phyloP scores from a whole-genome alignment of 2,329 filamentous ascomycete species.

The Aspergillus aculeatus region DNA sequence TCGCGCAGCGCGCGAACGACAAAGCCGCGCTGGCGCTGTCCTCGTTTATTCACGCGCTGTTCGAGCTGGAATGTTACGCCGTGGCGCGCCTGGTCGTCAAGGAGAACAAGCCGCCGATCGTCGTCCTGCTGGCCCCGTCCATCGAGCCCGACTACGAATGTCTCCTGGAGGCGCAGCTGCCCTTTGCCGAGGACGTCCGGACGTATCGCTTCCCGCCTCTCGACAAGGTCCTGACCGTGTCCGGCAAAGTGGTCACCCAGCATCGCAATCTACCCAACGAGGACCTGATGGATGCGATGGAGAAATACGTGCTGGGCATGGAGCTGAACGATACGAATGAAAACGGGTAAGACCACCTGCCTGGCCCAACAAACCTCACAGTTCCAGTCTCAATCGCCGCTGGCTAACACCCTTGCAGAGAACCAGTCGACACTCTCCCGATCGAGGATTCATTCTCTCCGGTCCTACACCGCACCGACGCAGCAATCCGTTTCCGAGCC shows the following conservation, averaged over 20 bases:
- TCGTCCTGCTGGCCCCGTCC: constrained; percentile 76
- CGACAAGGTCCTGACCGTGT: constrained; percentile 83
- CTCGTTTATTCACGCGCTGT: constrained; percentile 82
- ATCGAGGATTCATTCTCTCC: constrained; percentile 84
- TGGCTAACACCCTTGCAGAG: constrained; percentile 29
- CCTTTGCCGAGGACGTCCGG: constrained; percentile 89
- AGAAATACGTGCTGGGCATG: constrained; percentile 89
- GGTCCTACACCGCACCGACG: constrained; percentile 81
- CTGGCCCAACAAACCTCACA: not conserved
- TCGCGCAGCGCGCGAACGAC: constrained; percentile 75
- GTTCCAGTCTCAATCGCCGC: too few species aligned
- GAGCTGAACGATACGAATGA: constrained; percentile 75
- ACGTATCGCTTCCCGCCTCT: constrained; percentile 89
- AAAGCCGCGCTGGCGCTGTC: constrained; percentile 81
- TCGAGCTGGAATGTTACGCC: constrained; percentile 80
- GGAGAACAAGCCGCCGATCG: constrained; percentile 71
- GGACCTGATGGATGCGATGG: constrained; percentile 77
- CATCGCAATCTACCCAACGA: constrained; percentile 80
- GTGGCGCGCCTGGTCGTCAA: constrained; percentile 83
- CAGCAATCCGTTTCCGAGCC: constrained; percentile 79
- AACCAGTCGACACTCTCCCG: constrained; percentile 66
- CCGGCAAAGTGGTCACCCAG: constrained; percentile 73
- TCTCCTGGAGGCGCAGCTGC: constrained; percentile 83
- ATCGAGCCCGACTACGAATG: constrained; percentile 80
- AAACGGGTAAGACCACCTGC: constrained; percentile 57